phyloP scores from a whole-genome alignment of 2,329 filamentous ascomycete genomes.

The Kalmusia sp. region DNA sequence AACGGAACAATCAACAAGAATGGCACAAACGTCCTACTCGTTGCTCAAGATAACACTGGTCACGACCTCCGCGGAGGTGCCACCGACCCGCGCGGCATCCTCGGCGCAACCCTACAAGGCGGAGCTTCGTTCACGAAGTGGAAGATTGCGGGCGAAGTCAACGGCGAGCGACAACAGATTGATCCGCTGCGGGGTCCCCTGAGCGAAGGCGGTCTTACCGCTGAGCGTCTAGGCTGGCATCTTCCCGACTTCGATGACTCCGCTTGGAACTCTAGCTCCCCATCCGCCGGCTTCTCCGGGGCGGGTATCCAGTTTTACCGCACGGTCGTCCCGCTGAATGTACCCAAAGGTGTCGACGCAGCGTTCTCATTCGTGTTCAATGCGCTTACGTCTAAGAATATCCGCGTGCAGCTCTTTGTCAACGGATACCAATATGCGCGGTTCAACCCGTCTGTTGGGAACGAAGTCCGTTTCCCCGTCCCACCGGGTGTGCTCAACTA shows the following conservation, averaged over 20 bases:
- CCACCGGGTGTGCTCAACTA: constrained; percentile 67
- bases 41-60: constrained; percentile 67
- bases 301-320: constrained; percentile 65
- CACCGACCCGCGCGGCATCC: constrained; percentile 60
- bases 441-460: constrained; percentile 66
- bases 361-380: constrained; percentile 63
- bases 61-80: constrained; percentile 62
- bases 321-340: constrained; percentile 57
- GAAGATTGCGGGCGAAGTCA: constrained; percentile 66
- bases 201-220: constrained; percentile 66
- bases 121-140: constrained; percentile 57
- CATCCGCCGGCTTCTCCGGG: constrained; percentile 52
- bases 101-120: constrained; percentile 59
- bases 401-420: constrained; percentile 66
- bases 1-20: constrained; percentile 55
- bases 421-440: constrained; percentile 71
- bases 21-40: constrained; percentile 57
- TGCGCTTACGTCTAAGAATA: constrained; percentile 51
- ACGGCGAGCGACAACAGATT: constrained; percentile 55
- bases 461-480: constrained; percentile 67
- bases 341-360: constrained; percentile 62
- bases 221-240: constrained; percentile 66
- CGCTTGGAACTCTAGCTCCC: constrained; percentile 49
- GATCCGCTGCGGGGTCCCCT: constrained; percentile 64
- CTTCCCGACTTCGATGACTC: constrained; percentile 62